phyloP scores from a whole-genome alignment of 257 asterid genomes.

The Marsdenia floribunda region DNA sequence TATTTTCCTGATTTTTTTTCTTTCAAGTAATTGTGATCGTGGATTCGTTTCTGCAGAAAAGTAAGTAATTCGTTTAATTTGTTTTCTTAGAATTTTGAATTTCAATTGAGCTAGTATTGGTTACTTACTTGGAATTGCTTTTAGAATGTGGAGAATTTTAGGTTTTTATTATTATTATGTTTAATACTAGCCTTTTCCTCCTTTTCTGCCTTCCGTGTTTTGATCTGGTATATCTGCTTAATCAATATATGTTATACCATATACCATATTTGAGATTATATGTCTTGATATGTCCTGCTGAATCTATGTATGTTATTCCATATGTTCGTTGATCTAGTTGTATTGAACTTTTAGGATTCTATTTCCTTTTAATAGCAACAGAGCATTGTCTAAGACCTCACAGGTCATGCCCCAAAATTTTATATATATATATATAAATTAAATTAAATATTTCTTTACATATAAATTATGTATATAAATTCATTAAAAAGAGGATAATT shows the following conservation, averaged over 20 bases:
- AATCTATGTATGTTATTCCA: too few species aligned
- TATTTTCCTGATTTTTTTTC: constrained; percentile 25
- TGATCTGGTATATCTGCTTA: background rate
- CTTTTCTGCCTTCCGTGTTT: background rate
- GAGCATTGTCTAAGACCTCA: too few species aligned
- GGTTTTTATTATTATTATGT: background rate
- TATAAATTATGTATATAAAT: too few species aligned
- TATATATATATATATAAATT: too few species aligned
- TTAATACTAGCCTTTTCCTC: background rate
- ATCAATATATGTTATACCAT: background rate
- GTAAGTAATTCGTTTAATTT: constrained; percentile 31
- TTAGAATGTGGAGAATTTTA: background rate
- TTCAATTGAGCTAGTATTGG: background rate
- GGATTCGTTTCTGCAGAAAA: constrained; percentile 28
- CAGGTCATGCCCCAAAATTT: too few species aligned
- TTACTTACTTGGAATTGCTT: background rate
- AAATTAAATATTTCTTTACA: too few species aligned
- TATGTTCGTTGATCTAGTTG: too few species aligned
- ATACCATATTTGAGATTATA: too few species aligned
- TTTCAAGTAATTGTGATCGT: constrained; percentile 19
- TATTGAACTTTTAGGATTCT: too few species aligned
- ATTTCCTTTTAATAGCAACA: too few species aligned
- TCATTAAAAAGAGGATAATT: too few species aligned
- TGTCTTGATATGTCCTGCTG: too few species aligned
- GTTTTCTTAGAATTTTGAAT: background rate